Conservation (phyloP, 2,329 filamentous ascomycete genomes). For the Calonectria crousiana region DNA sequence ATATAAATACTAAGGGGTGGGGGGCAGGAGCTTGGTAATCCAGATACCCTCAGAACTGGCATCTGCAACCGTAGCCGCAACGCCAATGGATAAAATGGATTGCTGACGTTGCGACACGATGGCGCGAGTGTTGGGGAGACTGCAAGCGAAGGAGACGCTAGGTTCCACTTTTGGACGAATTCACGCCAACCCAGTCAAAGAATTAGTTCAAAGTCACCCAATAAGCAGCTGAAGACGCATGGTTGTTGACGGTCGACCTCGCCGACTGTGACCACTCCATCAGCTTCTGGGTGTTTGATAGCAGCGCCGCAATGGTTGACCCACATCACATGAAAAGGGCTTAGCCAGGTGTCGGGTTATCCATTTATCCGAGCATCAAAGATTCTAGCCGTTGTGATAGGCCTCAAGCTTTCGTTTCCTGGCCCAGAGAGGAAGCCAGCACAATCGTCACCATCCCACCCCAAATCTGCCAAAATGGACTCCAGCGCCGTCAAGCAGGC, state of each 20-base stretch:
- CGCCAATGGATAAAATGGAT: background rate
- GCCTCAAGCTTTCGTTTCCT: slow-evolving; percentile 31
- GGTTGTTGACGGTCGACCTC: background rate
- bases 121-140: background rate
- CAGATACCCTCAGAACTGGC: background rate
- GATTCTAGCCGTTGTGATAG: slow-evolving; percentile 21
- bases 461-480: slow-evolving; percentile 61
- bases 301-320: too few species aligned
- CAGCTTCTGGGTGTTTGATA: background rate
- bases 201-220: background rate
- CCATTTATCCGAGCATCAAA: slow-evolving; percentile 27
- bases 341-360: slow-evolving; percentile 34
- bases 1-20: background rate
- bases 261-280: background rate
- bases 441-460: slow-evolving; percentile 35
- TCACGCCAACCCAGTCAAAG: background rate
- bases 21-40: slow-evolving; percentile 12
- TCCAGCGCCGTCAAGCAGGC: slow-evolving; percentile 70
- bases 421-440: slow-evolving; percentile 13
- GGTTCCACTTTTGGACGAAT: background rate
- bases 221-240: background rate
- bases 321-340: background rate
- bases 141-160: background rate
- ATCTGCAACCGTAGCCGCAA: slow-evolving; percentile 3
- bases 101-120: background rate